Evolutionary conservation across 2,329 filamentous ascomycete genomes (phyloP), one percentile per base, ranked within the genome.

Genomic region (Botrytis elliptica): DNA sequence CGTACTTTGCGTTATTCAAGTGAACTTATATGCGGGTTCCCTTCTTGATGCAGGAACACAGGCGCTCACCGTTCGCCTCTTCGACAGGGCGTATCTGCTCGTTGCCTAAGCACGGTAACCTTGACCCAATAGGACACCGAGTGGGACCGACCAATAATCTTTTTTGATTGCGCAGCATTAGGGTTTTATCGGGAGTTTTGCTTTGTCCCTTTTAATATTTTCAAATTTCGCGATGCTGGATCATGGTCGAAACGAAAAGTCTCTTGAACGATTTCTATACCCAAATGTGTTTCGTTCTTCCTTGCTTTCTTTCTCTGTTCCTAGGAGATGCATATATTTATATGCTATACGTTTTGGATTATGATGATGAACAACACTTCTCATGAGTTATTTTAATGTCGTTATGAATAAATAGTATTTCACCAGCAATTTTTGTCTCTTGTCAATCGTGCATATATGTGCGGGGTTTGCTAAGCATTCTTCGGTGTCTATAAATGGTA

Each of bases 221-320:
- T 68, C 14, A 9, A 22, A 40, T 55, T 67, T 40, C 36, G 9
- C 8, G 14, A 55, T 68, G 36, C 46, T 42, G 46, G 25, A 55
- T 55, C 46, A 42, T 68, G 25, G 25, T 42, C 49, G 49, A 42
- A 42, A 68, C 42, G 49, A 42, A 68, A 57, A 68, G 49, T 42
- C 49, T 57, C 49, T 42, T 57, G 36, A 42, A 42, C 49, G 66
- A 57, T 42, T 68, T 57, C n/a, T 29, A 68, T 68, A 68, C 66
- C 49, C 49, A 16, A 68, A 42, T 57, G 1, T 68, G 6, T 33
- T 42, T 68, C 25, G 8, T 29, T 57, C 25, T 14, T 40, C 29
- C 9, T 14, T 40, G 40, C 8, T 40, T 10, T 33, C 5, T 57
- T 57, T 57, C 10, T 42, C 33, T 7, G 22, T 8, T 44, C 33